Conservation (phyloP, 2,329 filamentous ascomycete genomes). For the Fusarium brevicatenulatum region DNA sequence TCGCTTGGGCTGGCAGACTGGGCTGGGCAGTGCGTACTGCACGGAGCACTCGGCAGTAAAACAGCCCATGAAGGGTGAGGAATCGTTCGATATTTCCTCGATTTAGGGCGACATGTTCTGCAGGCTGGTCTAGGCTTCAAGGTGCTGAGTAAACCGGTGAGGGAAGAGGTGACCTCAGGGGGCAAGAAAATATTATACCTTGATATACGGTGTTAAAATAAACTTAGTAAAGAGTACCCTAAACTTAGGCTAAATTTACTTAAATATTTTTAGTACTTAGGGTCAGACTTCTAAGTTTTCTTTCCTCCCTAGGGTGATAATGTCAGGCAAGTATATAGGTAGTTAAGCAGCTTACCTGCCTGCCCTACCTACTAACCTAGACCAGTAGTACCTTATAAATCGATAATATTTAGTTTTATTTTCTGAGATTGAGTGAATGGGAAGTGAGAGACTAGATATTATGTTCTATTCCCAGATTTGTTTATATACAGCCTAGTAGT, state of each 20-base stretch:
- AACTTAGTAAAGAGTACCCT: too few relatives aligned
- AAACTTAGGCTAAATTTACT: too few relatives aligned
- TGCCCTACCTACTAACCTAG: too few relatives aligned
- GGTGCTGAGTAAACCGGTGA: slow-evolving; percentile 10
- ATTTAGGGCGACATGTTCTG: slow-evolving; percentile 15
- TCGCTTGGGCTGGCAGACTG: slow-evolving; percentile 11
- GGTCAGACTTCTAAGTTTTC: too few relatives aligned
- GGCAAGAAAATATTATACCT: too few relatives aligned
- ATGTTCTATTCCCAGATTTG: not conserved
- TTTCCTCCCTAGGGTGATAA: not conserved
- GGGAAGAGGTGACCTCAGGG: not conserved
- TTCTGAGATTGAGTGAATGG: not conserved
- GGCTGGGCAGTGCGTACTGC: slow-evolving; percentile 24
- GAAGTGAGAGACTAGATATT: not conserved
- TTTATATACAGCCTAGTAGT: not conserved
- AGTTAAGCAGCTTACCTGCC: not conserved
- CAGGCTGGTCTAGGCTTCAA: slow-evolving; percentile 2
- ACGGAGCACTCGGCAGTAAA: slow-evolving; percentile 28
- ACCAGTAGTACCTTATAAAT: not conserved
- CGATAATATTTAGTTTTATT: not conserved
- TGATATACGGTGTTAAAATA: too few relatives aligned
- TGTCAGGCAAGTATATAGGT: not conserved
- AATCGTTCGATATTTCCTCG: slow-evolving; percentile 32
- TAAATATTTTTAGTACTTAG: too few relatives aligned
- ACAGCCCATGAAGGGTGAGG: slow-evolving; percentile 30